Evolutionary conservation across 1,284 basidiomycete species (phyloP), one percentile per base, ranked within the genome.

Genomic region (Grifola frondosa): DNA sequence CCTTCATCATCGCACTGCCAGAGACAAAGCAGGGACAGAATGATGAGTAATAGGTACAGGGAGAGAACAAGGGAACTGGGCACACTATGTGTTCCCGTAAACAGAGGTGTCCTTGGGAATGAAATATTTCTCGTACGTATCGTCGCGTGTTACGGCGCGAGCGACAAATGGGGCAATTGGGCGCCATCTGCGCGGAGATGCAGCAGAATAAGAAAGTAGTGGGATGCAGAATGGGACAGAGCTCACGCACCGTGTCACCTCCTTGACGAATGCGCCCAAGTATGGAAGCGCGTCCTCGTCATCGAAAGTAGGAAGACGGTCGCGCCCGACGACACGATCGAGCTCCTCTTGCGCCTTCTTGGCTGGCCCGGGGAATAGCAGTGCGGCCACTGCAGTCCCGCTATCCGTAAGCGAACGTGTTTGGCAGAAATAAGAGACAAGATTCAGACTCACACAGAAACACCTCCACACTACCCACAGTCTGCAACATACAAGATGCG

Each of bases 311-410:
- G 59, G 57, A 37, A 63, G 54, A 9, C 56, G 60, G 16, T 56
- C 56, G 22, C 30, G 35, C 30, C 61, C 60, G 9, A 63, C 59
- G 10, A 62, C 58, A 19, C 39, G 33, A 44, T 67, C 66, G 24
- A 67, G 56, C 52, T 69, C 67, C 30, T 52, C 54, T 31, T 63
- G 64, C 4, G 64, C 60, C 44, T 58, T 63, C 25, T 50, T 52
- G 31, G 69, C 59, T 3, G 64, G 63, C 10, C 67, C 64, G 0
- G 72, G 73, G 30, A 64, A 37, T 23, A 41, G 44, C 11, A 46
- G 10, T 39, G 41, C 37, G 1, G 44, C 44, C 5, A 46, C 44
- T 46, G n/a, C n/a, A n/a, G n/a, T n/a, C n/a, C n/a, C n/a, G n/a
- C n/a, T n/a, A n/a, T n/a, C n/a, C n/a, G n/a, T n/a, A n/a, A n/a